Conservation (phyloP, 305 asterid species). For the Fraxinus greggii region DNA sequence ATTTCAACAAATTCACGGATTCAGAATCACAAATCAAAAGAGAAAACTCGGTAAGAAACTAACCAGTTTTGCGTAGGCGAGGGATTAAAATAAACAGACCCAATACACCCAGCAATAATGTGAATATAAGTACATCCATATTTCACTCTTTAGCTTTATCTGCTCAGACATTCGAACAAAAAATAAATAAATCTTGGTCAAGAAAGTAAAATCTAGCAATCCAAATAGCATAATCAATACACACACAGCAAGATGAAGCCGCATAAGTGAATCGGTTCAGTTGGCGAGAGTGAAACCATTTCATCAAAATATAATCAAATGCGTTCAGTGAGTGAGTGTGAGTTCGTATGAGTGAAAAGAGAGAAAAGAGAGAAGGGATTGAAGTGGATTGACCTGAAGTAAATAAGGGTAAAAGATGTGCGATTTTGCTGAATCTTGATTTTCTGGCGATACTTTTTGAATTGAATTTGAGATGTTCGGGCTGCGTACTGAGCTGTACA, state of each 20-base stretch:
- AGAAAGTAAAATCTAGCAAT: neutral
- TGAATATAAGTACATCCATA: slow-evolving; percentile 55
- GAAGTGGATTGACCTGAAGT: slow-evolving; percentile 13
- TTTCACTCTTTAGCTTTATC: slow-evolving; percentile 24
- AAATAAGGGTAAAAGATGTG: neutral
- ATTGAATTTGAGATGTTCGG: neutral
- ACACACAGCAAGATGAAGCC: neutral
- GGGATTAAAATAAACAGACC: slow-evolving; percentile 45
- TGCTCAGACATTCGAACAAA: slow-evolving; percentile 8
- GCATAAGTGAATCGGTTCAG: neutral
- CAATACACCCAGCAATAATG: slow-evolving; percentile 56
- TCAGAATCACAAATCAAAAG: neutral
- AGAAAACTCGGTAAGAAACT: neutral
- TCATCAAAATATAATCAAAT: neutral
- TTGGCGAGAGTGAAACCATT: neutral
- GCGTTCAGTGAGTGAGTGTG: neutral
- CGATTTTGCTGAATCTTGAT: slow-evolving; percentile 1
- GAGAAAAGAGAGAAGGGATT: neutral
- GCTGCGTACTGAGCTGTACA: neutral
- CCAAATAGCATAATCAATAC: neutral
- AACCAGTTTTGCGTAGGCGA: slow-evolving; percentile 58
- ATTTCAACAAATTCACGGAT: neutral
- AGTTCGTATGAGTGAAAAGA: neutral
- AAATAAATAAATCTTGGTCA: neutral
- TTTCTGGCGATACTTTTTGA: slow-evolving; percentile 17